Base-by-base conservation (phyloP, 73 alveolate genomes). In the Stentor roeselii region DNA sequence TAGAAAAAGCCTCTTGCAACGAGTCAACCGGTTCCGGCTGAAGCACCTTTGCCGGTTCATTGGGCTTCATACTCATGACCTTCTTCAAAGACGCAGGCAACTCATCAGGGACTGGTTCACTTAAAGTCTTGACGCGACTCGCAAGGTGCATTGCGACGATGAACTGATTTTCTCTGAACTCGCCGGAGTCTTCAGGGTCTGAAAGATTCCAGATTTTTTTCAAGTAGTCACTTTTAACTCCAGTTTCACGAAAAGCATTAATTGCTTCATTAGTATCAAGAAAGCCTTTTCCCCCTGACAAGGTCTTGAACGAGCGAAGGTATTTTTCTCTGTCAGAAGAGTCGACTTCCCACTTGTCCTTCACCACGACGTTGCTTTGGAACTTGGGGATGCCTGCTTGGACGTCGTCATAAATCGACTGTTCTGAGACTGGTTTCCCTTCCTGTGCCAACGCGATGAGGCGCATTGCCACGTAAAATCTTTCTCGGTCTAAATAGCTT, bases 401-500 rank as follows among this genome's bases (percentile, higher is more conserved):
- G 1, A 40, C 39, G 88, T 83, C 76, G 90, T 93, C 74, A 83
- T 83, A 74, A 41, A 95, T 78, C 39, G 91, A 86, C 39, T 93
- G 95, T 32, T 88, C 96, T 21, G 94, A 82, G 37, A 88, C 92
- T 21, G 96, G 94, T 82, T 90, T 90, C 42, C 96, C 96, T 83
- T 88, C 92, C 84, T 95, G 98, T n/a, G 99, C 98, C 82, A 88
- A 92, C 30, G 99, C 98, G 15, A 95, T 94, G 75, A 95, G 89
- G 84, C 97, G 87, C 39, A 94, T 61, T 0, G 99, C 99, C 3
- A 94, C 89, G 89, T 78, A 95, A 90, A 95, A 95, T 84, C 95
- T 96, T 40, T 95, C 99, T 85, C 95, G 86, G 34, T 88, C 92
- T 60, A 95, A 75, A 67, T 50, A 90, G 36, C 90, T 92, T 58